These are phyloP conservation scores for Ruellia speciosa DNA, from an alignment of 305 asterid genomes.

Conservation along the genomic window DNA sequence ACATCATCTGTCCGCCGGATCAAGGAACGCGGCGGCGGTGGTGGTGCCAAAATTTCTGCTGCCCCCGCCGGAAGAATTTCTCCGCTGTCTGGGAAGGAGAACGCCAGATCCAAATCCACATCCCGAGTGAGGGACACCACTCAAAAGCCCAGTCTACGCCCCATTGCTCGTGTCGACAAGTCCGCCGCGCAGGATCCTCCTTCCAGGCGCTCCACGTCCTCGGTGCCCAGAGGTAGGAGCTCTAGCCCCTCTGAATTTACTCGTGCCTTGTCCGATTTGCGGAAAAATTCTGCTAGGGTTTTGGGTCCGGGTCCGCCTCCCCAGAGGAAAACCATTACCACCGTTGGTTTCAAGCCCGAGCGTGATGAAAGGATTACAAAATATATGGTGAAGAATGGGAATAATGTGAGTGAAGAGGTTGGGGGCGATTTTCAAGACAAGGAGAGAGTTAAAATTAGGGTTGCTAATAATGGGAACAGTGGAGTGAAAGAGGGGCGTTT, in stretches of 20 bases:
- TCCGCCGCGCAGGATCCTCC: constrained; percentile 41
- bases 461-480: background rate
- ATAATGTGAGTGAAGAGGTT: no score
- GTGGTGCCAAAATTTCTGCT: background rate
- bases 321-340: constrained; percentile 23
- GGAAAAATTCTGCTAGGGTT: constrained; percentile 31
- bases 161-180: constrained; percentile 68
- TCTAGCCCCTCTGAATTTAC: constrained; percentile 76
- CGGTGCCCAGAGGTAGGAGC: constrained; percentile 95
- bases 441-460: background rate
- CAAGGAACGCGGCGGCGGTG: constrained; percentile 6
- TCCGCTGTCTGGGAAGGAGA: constrained; percentile 69
- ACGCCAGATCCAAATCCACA: constrained; percentile 29
- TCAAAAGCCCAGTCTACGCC: constrained; percentile 56
- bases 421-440: constrained; percentile 21
- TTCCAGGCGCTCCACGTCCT: constrained; percentile 47
- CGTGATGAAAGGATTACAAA: constrained; percentile 27
- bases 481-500: background rate
- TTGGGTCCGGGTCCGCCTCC: constrained; percentile 16
- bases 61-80: constrained; percentile 32
- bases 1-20: background rate
- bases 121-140: constrained; percentile 52
- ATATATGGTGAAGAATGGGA: constrained; percentile 9
- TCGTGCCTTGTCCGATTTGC: constrained; percentile 47
- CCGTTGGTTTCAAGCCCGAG: constrained; percentile 7